Base-by-base conservation (phyloP, 495 filamentous ascomycete species). In the Staphylotrichum tortipilum region DNA sequence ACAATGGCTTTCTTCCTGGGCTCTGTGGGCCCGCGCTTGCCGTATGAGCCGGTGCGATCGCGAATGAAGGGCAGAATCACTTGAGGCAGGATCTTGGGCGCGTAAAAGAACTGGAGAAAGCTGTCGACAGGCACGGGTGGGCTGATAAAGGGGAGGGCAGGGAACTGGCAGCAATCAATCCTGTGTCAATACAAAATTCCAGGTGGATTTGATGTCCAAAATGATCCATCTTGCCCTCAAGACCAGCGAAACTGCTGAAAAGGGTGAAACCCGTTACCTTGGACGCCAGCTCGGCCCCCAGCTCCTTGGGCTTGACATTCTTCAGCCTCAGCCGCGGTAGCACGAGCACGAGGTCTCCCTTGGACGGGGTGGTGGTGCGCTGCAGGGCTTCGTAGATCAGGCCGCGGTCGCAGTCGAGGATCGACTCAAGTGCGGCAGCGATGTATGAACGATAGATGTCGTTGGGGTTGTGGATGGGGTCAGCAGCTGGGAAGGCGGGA, bases 311-410 rank as follows among this genome's bases (percentile, higher is more conserved):
- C 56, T 89, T 94, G 69, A 80, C 81, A 43, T 83, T 81, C 68
- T 91, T 91, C 48, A 94, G 72, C 46, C 85, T 76, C 47, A 95
- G 71, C n/a, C 89, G 76, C 7, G 90, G 83, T 31, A 86, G 82
- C 41, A 90, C 80, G 24, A 95, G 70, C 38, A 83, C 73, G 55
- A 96, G 69, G 62, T 95, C 90, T 49, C 90, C 90, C 75, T 94
- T 92, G 47, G 26, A 31, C n/a, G 26, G 26, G 12, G 26, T 44
- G 26, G 26, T 19, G 8, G 26, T 18, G 3, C 15, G 24, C 26
- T 44, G 41, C 17, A 44, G n/a, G 14, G 41, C 30, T 14, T 44
- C 41, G 10, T 44, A 30, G 23, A 44, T 7, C 26, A 44, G 18
- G 2, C 6, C 15, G 6, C 41, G 41, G 17, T 44, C 26, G 41